These are phyloP conservation scores for Mimosa bimucronata DNA, from an alignment of 306 rosid genomes.

Conservation along the genomic window DNA sequence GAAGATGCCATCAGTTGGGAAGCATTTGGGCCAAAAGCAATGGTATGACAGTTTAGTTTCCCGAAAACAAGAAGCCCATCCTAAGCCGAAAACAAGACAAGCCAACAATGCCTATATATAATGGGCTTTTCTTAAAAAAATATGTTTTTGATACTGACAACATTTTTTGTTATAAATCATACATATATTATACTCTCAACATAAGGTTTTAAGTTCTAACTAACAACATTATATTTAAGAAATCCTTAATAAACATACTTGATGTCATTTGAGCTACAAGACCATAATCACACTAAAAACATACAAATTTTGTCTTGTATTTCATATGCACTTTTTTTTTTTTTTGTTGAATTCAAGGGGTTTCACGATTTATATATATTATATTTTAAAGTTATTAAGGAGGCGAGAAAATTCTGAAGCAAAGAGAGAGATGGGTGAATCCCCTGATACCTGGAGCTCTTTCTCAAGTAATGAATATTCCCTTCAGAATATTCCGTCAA, in stretches of 20 bases:
- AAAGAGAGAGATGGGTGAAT: background rate
- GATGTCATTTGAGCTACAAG: no score
- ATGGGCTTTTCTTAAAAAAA: background rate
- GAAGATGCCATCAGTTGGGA: background rate
- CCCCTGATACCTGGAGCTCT: background rate
- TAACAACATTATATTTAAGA: no score
- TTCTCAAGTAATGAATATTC: background rate
- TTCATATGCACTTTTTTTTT: background rate
- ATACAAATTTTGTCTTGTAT: background rate
- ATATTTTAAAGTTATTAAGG: no score
- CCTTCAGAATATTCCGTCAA: background rate
- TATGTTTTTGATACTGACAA: no score
- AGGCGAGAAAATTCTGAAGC: background rate
- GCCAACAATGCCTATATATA: background rate
- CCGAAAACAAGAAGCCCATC: background rate
- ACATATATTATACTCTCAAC: no score
- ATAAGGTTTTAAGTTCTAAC: no score
- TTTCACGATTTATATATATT: background rate
- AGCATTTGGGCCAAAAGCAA: background rate
- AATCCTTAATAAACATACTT: no score
- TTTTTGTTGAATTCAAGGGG: background rate
- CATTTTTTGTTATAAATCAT: no score
- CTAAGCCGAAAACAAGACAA: background rate
- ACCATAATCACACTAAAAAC: no score
- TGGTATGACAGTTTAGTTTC: background rate